Evolutionary conservation across 805 yeast genomes (phyloP), one percentile per base, ranked within the genome.

Genomic region (Suhomyces xylopsoci): DNA sequence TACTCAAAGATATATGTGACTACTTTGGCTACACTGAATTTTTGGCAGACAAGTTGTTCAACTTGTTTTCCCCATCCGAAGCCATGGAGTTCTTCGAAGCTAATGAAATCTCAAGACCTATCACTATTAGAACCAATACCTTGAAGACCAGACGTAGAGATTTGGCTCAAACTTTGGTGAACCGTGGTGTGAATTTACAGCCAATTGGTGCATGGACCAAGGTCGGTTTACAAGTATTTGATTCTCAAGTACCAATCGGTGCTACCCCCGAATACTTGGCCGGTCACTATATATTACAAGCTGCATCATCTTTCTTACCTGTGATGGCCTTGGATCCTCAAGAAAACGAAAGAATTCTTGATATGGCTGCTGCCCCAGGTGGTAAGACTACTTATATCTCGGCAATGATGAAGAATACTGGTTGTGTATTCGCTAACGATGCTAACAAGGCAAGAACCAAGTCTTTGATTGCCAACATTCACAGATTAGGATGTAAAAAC

Each of bases 331-430:
- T 94, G 62, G 93, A 85, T 57, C 99, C 99, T n/a, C 96, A 91
- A 69, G 97, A 91, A 71, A 85, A 88, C 67, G 99, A 94, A 76
- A 87, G 99, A 65, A 80, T 94, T 41, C 78, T 94, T 57, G 99
- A 94, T 75, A 94, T 94, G 99, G 98, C 99, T 47, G 96, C 99
- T 55, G 97, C 99, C 26, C 99, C 99, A 59, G 99, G 99, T 77
- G 99, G 99, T 73, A 93, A 93, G 68, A 90, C 97, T 19, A 93
- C 99, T 2, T 92, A 90, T 68, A 83, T 93, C 50, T 84, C 96
- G 36, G 97, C 99, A 0, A 72, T 93, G 74, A 94, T 94, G 98
- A 94, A 94, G 68, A 94, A 94, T 71, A 94, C 99, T 1, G 99
- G 99, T 25, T 85, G 93, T 70, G 89, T 94, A 20, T 92, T 94